Evolutionary conservation across 2,329 filamentous ascomycete genomes (phyloP).

Genomic region (Aaosphaeria arxii): DNA sequence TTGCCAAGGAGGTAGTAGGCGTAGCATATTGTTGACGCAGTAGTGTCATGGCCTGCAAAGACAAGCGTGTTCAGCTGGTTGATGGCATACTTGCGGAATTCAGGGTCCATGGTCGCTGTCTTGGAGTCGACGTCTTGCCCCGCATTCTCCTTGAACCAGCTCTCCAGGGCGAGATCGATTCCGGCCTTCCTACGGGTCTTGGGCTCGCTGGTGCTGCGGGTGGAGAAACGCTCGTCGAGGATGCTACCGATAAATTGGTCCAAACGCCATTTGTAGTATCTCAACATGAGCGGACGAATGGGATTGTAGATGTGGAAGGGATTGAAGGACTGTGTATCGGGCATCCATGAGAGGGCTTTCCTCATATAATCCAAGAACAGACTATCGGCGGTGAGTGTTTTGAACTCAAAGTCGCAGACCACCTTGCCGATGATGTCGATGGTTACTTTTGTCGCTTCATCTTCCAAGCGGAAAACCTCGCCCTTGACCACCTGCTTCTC

Average conservation of each 20-base stretch:
- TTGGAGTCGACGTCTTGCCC: conserved; percentile 12
- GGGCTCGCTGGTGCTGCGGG: conserved; percentile 15
- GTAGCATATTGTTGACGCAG: conserved; percentile 28
- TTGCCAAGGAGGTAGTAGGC: conserved; percentile 18
- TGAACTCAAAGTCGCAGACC: conserved; percentile 36
- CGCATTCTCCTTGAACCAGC: conserved; percentile 34
- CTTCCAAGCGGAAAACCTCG: conserved; percentile 40
- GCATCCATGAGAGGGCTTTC: conserved; percentile 33
- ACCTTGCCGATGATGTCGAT: conserved; percentile 44
- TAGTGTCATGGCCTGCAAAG: conserved; percentile 22
- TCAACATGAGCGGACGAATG: conserved; percentile 29
- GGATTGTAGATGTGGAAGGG: conserved; percentile 38
- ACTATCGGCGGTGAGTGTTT: conserved; percentile 32
- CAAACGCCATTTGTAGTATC: conserved; percentile 37
- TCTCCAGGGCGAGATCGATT: conserved; percentile 40
- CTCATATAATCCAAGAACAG: conserved; percentile 37
- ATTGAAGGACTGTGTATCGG: conserved; percentile 28
- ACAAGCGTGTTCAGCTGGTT: conserved; percentile 19
- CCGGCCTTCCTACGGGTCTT: conserved; percentile 31
- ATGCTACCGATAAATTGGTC: conserved; percentile 33
- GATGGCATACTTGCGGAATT: conserved; percentile 18
- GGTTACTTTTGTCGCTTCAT: conserved; percentile 38
- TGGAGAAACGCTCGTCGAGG: conserved; percentile 37
- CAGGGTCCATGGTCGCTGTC: conserved; percentile 16
- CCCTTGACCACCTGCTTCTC: conserved; percentile 30